Base-by-base conservation (phyloP, 805 yeast genomes). In the Metschnikowia borealis region DNA sequence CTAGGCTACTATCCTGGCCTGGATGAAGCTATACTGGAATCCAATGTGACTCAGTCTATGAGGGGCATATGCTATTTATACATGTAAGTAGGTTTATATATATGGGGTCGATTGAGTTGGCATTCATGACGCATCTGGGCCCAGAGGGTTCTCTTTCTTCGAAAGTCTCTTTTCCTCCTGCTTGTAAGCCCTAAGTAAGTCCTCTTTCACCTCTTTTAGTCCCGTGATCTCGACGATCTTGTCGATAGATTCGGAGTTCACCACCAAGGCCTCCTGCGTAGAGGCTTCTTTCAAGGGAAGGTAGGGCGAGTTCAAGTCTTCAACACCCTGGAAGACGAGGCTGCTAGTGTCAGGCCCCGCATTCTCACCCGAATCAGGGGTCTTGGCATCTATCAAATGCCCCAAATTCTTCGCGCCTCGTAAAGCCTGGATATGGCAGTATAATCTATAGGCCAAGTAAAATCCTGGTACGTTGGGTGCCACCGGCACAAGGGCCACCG, bases 391-490 rank as follows among this genome's bases (percentile, higher is more conserved):
- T n/a, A 83, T 62, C 48, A 91, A 70, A 47, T 77, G 78, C 33
- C 75, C 68, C 53, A 91, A 67, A 62, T 89, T 94, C 54, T 75
- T 71, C 5, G 88, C 86, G 0, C 97, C 97, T 38, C 80, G 64
- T 53, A 78, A 71, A 0, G 96, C 96, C 59, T 85, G 86, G 62
- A 84, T 76, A 64, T 92, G 89, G 63, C 96, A 89, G 69, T 89
- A 91, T 17, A 86, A 75, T 53, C 98, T 75, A 63, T 86, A 91
- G 2, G 86, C 75, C 39, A 91, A 67, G 61, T 89, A 92, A 62
- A 92, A 86, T 0, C 96, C 96, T 0, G 98, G 98, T 18, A 91
- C 80, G 60, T 91, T 91, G 18, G 98, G 98, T 3, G 90, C 65
- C n/a, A 91, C 74, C 0, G 98, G 98, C 0, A 92, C 62, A 39